These are phyloP conservation scores for Yamadazyma mexicana DNA, from an alignment of 1,139 yeast genomes.

Conservation along the genomic window DNA sequence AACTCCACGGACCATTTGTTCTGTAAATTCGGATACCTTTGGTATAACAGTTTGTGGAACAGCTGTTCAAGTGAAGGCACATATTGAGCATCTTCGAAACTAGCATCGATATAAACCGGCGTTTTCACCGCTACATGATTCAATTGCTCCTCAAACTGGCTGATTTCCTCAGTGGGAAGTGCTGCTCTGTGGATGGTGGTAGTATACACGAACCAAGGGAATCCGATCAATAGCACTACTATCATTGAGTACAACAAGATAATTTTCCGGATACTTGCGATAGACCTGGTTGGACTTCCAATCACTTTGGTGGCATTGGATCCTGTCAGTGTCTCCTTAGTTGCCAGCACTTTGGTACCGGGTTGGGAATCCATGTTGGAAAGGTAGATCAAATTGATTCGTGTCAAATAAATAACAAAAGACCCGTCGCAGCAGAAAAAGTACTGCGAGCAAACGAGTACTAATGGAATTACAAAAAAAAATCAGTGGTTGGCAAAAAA, in stretches of 20 bases:
- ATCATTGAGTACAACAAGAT: constrained; percentile 17
- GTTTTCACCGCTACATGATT: constrained; percentile 41
- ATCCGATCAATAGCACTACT: constrained; percentile 51
- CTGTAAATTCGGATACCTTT: constrained; percentile 21
- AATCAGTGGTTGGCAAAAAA: not conserved
- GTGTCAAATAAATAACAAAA: not conserved
- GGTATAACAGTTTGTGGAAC: constrained; percentile 25
- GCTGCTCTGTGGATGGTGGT: constrained; percentile 77
- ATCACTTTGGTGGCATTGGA: not conserved
- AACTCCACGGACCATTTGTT: constrained; percentile 32
- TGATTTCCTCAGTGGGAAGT: constrained; percentile 59
- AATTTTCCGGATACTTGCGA: constrained; percentile 9
- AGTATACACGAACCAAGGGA: constrained; percentile 71
- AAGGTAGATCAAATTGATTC: not conserved
- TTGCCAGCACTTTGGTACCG: not conserved
- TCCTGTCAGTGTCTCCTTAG: not conserved
- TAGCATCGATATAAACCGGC: constrained; percentile 59
- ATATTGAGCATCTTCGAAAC: constrained; percentile 26
- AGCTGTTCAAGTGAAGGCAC: constrained; percentile 30
- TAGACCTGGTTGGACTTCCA: constrained; percentile 5
- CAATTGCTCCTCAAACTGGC: constrained; percentile 36
- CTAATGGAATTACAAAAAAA: not conserved
- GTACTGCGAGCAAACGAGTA: not conserved
- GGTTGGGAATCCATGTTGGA: not conserved
- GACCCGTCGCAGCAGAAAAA: not conserved